Percentiles rank a stretch among this genome's conserved stretches.
Evolutionary conservation across 1,139 yeast species (phyloP).

Genomic region (Blastobotrys aristatus): DNA sequence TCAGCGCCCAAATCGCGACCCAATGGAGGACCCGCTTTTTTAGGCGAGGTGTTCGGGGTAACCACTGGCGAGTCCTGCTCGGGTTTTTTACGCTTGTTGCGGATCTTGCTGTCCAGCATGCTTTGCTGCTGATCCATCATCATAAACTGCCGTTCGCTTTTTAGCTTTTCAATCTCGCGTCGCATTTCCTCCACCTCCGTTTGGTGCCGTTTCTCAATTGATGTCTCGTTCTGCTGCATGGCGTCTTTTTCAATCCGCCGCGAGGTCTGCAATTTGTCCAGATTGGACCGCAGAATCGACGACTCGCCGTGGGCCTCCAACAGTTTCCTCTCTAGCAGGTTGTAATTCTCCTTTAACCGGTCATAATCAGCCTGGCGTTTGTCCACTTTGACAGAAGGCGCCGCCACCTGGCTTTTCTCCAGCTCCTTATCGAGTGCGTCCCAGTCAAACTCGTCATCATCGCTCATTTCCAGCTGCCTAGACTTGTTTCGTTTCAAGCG

Average conservation of each 20-base stretch:
- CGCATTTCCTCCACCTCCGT: slow-evolving; percentile 39
- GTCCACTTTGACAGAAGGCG: slow-evolving; percentile 28
- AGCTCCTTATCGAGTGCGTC: slow-evolving; percentile 10
- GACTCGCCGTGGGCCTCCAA: slow-evolving; percentile 52
- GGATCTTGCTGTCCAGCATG: slow-evolving; percentile 8
- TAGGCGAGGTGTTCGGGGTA: not conserved
- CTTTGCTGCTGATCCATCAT: slow-evolving; percentile 36
- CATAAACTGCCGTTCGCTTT: slow-evolving; percentile 68
- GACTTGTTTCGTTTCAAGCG: not conserved
- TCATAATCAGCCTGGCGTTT: slow-evolving; percentile 1
- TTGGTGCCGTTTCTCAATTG: slow-evolving; percentile 34
- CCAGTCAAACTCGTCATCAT: slow-evolving; percentile 10
- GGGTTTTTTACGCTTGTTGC: not conserved
- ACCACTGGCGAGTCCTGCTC: not conserved
- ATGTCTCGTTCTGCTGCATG: slow-evolving; percentile 42
- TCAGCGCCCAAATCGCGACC: slow-evolving; percentile 3
- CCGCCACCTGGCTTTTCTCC: slow-evolving; percentile 1
- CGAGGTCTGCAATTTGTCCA: slow-evolving; percentile 43
- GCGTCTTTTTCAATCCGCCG: slow-evolving; percentile 35
- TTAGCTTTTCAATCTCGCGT: slow-evolving; percentile 49
- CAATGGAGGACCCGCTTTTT: not conserved
- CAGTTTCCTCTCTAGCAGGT: slow-evolving; percentile 13
- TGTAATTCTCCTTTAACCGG: slow-evolving; percentile 5
- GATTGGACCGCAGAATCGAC: slow-evolving; percentile 64
- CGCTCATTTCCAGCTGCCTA: slow-evolving; percentile 5